These are phyloP conservation scores for Pichia thaimueangensis DNA, from an alignment of 805 yeast species.

Conservation along the genomic window DNA sequence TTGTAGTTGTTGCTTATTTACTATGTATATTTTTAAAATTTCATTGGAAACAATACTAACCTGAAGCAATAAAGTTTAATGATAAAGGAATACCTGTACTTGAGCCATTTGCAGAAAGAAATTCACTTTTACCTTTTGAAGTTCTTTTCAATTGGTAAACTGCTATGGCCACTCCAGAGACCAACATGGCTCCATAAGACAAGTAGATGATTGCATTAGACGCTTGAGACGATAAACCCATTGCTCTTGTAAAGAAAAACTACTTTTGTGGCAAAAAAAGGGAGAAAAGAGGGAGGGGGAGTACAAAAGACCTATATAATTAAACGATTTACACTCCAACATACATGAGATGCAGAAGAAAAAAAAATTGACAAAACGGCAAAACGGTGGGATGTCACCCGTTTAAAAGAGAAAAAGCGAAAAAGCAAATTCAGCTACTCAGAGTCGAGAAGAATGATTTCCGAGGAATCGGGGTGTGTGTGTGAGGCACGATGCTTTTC, in stretches of 20 bases:
- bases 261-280: no score
- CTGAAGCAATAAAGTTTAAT: constrained; percentile 84
- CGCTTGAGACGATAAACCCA: constrained; percentile 37
- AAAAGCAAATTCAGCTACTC: background rate
- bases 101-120: constrained; percentile 73
- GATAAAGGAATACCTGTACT: constrained; percentile 77
- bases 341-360: no score
- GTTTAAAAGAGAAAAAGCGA: no score
- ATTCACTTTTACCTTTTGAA: constrained; percentile 36
- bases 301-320: no score
- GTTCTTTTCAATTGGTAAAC: constrained; percentile 39
- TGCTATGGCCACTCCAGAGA: constrained; percentile 54
- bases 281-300: no score
- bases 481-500: no score
- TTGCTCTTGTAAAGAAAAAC: background rate
- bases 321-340: no score
- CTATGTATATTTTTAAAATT: background rate
- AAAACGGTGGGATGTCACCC: background rate
- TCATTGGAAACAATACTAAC: constrained; percentile 45
- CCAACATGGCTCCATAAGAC: constrained; percentile 49
- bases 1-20: background rate
- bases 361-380: background rate
- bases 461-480: constrained; percentile 3
- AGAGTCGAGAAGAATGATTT: constrained; percentile 8
- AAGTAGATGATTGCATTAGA: constrained; percentile 60